Evolutionary conservation across 1,139 yeast species (phyloP), one percentile per base, ranked within the genome.

Genomic region (Taphrina sp.): DNA sequence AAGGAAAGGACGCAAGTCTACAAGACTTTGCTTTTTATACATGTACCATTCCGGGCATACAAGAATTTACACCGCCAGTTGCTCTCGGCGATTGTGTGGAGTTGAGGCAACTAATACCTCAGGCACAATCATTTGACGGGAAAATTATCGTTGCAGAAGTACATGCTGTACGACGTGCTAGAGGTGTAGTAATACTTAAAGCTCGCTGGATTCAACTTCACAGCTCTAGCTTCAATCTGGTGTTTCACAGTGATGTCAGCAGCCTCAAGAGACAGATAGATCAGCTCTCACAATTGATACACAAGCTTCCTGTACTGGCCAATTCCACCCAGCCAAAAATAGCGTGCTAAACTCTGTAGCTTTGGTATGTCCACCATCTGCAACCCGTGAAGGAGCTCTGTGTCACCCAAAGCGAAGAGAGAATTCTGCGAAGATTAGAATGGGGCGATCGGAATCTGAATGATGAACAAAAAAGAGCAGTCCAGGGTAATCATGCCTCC

Each of bases 1-100:
- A n/a, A n/a, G n/a, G n/a, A n/a, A n/a, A n/a, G n/a, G n/a, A n/a
- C n/a, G n/a, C n/a, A n/a, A n/a, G n/a, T n/a, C n/a, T n/a, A n/a
- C n/a, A n/a, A 26, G 31, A 26, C 31, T 26, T 26, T 12, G 12
- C 12, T 7, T 26, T 26, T 5, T 14, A 29, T 26, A 19, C 28
- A 45, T 46, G 58, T 37, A 24, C 4, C 20, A 24, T 31, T 14
- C 61, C 60, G 2, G 62, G 62, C 5, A 54, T 60, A 28, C 56
- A 52, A n/a, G 62, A 60, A 16, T 60, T 55, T 29, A 59, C 62
- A 2, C 62, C 62, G 5, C 41, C 51, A 7, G 62, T 57, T 12
- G 17, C 38, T 17, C 53, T 59, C 10, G 61, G 61, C 22, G 61
- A 60, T 49, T 20, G 41, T 5, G 37, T 60, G 3, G 38, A 34